Percentiles rank a stretch among this genome's conserved stretches.
Conservation (phyloP, 768 basidiomycete genomes). For the Suillus decipiens region DNA sequence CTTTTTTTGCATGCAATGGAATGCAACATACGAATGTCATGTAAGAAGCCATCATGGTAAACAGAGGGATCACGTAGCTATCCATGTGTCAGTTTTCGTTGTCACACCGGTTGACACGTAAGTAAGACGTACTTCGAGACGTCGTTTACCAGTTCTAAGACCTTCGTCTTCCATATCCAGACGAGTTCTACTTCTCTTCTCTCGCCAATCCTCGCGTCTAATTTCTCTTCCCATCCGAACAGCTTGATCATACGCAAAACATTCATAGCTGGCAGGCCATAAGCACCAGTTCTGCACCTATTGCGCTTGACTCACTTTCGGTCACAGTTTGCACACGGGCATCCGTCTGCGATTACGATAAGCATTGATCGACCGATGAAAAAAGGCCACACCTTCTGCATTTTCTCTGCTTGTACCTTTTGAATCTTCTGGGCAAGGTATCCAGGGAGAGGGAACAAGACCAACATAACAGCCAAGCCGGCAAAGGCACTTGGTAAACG, state of each 20-base stretch:
- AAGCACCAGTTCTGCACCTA: constrained; percentile 7
- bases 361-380: background rate
- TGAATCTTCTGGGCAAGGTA: constrained; percentile 51
- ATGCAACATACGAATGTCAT: constrained; percentile 50
- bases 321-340: constrained; percentile 61
- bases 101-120: background rate
- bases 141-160: constrained; percentile 48
- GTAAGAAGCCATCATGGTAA: constrained; percentile 68
- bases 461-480: constrained; percentile 54
- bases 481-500: constrained; percentile 42
- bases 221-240: constrained; percentile 66
- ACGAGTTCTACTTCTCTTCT: constrained; percentile 64
- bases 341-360: constrained; percentile 43
- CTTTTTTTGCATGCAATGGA: background rate
- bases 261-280: constrained; percentile 44
- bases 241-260: constrained; percentile 71
- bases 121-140: constrained; percentile 19
- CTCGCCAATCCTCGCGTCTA: constrained; percentile 51
- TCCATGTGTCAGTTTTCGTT: background rate
- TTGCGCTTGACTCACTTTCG: constrained; percentile 45
- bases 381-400: constrained; percentile 43
- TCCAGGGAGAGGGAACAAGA: constrained; percentile 59
- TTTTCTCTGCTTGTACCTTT: constrained; percentile 46
- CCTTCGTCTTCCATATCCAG: constrained; percentile 52
- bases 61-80: constrained; percentile 60